phyloP scores from a whole-genome alignment of 352 stramenopile genomes.

The Phytophthora fragariaefolia region DNA sequence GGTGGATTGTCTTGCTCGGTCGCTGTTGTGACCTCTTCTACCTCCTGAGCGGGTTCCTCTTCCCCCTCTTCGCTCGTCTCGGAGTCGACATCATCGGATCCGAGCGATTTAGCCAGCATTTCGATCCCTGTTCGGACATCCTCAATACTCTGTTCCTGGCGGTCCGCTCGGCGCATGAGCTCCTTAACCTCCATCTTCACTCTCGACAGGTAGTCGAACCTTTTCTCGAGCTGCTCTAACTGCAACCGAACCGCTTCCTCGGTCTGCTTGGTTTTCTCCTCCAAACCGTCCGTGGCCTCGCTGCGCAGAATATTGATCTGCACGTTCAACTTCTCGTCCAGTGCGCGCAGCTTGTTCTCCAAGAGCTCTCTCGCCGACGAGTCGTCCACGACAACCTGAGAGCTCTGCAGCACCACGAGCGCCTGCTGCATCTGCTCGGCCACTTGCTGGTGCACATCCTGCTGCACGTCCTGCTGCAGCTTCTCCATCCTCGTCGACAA shows the following conservation, averaged over 20 bases:
- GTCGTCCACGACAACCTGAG: constrained; percentile 25
- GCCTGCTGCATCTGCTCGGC: constrained; percentile 26
- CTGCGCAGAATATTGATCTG: constrained; percentile 27
- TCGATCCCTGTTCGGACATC: constrained; percentile 65
- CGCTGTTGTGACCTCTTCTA: neutral
- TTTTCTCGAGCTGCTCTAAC: constrained; percentile 72
- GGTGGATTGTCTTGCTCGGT: constrained; percentile 1
- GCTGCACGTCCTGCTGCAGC: constrained; percentile 30
- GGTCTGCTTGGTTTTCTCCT: constrained; percentile 36
- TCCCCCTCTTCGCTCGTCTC: constrained; percentile 38
- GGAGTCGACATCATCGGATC: constrained; percentile 66
- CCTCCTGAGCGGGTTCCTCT: constrained; percentile 1
- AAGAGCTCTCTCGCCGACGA: constrained; percentile 31
- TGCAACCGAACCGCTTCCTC: constrained; percentile 56
- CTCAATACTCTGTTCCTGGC: constrained; percentile 66
- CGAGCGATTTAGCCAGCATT: constrained; percentile 69
- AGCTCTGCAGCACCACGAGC: constrained; percentile 7
- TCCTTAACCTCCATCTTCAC: constrained; percentile 84
- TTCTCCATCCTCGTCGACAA: constrained; percentile 31
- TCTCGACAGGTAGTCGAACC: constrained; percentile 73
- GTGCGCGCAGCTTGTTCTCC: constrained; percentile 21
- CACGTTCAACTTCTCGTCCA: constrained; percentile 43
- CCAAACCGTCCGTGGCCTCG: constrained; percentile 30
- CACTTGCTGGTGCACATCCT: constrained; percentile 37
- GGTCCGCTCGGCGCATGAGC: constrained; percentile 54